A percentile compares a stretch with the other conserved stretches of the same genome.
Conservation (phyloP, 2,329 filamentous ascomycete genomes). For the Bretziella fagacearum region DNA sequence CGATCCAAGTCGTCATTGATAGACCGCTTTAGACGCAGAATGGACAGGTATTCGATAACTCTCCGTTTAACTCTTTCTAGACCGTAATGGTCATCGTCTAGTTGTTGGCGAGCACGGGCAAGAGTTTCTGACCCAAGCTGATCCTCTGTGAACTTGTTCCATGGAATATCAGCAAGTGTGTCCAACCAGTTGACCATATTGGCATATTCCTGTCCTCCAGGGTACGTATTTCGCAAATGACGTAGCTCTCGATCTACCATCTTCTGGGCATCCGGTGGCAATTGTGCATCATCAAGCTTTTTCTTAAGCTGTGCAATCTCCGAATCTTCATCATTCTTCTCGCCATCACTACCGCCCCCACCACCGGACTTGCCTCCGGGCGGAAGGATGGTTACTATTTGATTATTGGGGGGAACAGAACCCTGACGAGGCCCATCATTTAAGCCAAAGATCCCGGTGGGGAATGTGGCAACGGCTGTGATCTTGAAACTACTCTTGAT, state of each 20-base stretch:
- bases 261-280: conserved; percentile 73
- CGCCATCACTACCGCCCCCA: conserved; percentile 26
- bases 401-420: conserved; percentile 20
- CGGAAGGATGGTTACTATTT: conserved; percentile 22
- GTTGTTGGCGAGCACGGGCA: conserved; percentile 63
- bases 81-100: conserved; percentile 93
- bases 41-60: conserved; percentile 83
- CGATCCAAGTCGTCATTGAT: conserved; percentile 70
- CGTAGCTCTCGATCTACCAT: conserved; percentile 82
- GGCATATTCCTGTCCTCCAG: conserved; percentile 88
- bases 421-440: conserved; percentile 18
- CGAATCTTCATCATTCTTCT: conserved; percentile 69
- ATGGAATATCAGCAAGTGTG: conserved; percentile 84
- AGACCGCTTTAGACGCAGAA: conserved; percentile 86
- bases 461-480: conserved; percentile 55
- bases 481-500: conserved; percentile 83
- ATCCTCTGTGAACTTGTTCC: conserved; percentile 71
- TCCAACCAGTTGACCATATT: conserved; percentile 89
- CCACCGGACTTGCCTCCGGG: conserved; percentile 1
- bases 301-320: conserved; percentile 86
- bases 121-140: conserved; percentile 69
- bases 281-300: conserved; percentile 62
- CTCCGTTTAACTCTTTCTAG: conserved; percentile 96
- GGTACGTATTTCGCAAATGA: conserved; percentile 84
- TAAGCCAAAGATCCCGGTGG: conserved; percentile 36